Evolutionary conservation across 148 eudicot species (phyloP), one percentile per base, ranked within the genome.

Genomic region (Persicaria tinctoria): DNA sequence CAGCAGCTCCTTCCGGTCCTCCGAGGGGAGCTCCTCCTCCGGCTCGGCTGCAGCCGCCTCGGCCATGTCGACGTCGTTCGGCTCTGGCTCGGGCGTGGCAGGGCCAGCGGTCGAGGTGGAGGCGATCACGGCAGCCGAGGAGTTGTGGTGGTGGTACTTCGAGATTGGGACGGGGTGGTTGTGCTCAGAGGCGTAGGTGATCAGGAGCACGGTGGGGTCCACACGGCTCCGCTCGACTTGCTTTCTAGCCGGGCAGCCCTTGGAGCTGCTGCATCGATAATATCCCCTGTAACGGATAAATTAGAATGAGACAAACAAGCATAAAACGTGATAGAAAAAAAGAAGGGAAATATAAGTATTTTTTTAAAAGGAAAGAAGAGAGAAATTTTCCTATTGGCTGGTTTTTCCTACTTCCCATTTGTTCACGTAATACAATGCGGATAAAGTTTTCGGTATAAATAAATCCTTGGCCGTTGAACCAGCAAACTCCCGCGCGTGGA

Each of bases 201-300:
- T 80, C 1, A 88, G 51, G 4, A 88, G 87, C 74, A 70, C 86
- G 16, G 88, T 78, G 79, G 89, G 89, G 83, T 88, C 88, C 80
- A 80, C 79, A 1, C 86, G 86, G 76, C 84, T 86, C 76, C 89
- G 73, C 73, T 88, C 92, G 7, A 88, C 88, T 85, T 88, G 92
- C 79, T 88, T 88, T 82, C 89, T 86, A 5, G 92, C 92, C 3
- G 89, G 89, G 76, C 92, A 88, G 0, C 92, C 92, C 69, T 88
- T 88, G 38, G 89, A 88, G 75, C 86, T 84, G 76, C 92, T 88
- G 75, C 92, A 88, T 71, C 92, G 83, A 80, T 88, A 88, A 75
- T 88, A 88, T 63, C 89, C 92, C 81, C 92, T 86, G 79, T 8
- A 3, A 9, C 68, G 68, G 46, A 64, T 46, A 64, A 64, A 5